Conservation (phyloP, 306 rosid species). For the Elaeagnus macrophylla region DNA sequence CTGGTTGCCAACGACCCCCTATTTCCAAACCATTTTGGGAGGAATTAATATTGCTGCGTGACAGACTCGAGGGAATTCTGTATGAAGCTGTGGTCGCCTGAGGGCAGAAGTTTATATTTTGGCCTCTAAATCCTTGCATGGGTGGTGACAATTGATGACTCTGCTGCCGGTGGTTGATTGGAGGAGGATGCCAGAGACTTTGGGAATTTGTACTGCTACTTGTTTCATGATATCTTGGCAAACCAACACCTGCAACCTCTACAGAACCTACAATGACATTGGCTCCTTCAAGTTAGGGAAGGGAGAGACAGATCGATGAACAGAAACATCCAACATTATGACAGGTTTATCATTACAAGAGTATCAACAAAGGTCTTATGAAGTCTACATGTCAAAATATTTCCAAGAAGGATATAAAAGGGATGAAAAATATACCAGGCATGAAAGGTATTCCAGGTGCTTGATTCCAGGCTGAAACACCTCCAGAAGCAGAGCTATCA, state of each 20-base stretch:
- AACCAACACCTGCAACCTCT: conserved; percentile 46
- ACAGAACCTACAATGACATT: conserved; percentile 38
- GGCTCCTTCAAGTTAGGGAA: conserved; percentile 24
- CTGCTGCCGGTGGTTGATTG: conserved; percentile 45
- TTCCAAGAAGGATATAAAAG: neutral
- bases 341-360: neutral
- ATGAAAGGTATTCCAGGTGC: conserved; percentile 50
- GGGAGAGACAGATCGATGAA: conserved; percentile 6
- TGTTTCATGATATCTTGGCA: conserved; percentile 75
- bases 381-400: no score
- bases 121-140: conserved; percentile 65
- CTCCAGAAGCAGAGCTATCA: conserved; percentile 43
- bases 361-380: neutral
- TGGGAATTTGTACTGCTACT: conserved; percentile 38
- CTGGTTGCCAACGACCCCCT: conserved; percentile 46
- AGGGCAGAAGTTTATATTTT: conserved; percentile 47
- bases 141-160: conserved; percentile 49
- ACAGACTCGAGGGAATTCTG: conserved; percentile 55
- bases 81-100: conserved; percentile 47
- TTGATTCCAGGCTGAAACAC: conserved; percentile 62
- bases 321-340: neutral
- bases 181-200: conserved; percentile 55
- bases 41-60: conserved; percentile 34
- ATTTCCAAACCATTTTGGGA: conserved; percentile 52
- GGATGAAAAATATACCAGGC: conserved; percentile 32